Evolutionary conservation across 768 basidiomycete genomes (phyloP).

Genomic region (Pulveroboletus sp.): DNA sequence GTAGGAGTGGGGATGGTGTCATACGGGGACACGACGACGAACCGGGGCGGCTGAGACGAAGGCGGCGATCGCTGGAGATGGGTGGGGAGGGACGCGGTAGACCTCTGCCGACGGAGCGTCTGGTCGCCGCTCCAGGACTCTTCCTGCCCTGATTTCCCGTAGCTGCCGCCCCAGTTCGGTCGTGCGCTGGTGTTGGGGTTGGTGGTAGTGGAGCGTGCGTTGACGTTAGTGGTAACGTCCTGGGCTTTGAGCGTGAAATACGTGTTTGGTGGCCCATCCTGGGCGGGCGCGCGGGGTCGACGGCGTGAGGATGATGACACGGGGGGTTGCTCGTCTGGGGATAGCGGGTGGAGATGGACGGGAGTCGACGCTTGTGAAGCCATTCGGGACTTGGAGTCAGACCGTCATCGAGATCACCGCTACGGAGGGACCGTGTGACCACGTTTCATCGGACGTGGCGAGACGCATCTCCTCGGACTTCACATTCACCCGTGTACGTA

Average conservation of each 20-base stretch:
- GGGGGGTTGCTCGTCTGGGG: too few species aligned
- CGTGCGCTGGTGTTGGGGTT: not conserved
- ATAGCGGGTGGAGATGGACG: too few species aligned
- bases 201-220: conserved; percentile 8
- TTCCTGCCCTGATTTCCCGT: conserved; percentile 40
- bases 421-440: too few species aligned
- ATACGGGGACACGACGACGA: conserved; percentile 42
- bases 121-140: conserved; percentile 19
- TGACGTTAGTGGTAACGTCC: conserved; percentile 23
- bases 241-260: conserved; percentile 65
- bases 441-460: too few species aligned
- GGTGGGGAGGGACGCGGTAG: conserved; percentile 37
- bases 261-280: conserved; percentile 40
- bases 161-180: conserved; percentile 50
- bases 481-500: too few species aligned
- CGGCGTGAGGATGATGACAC: conserved; percentile 40
- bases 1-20: conserved; percentile 33
- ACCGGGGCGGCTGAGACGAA: conserved; percentile 27
- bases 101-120: conserved; percentile 26
- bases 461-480: too few species aligned
- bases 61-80: conserved; percentile 38
- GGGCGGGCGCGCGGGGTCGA: conserved; percentile 39
- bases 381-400: too few species aligned
- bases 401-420: too few species aligned
- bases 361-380: too few species aligned